Base-by-base conservation (phyloP, 192 early-diverging fungal species). In the Mortierella antarctica region DNA sequence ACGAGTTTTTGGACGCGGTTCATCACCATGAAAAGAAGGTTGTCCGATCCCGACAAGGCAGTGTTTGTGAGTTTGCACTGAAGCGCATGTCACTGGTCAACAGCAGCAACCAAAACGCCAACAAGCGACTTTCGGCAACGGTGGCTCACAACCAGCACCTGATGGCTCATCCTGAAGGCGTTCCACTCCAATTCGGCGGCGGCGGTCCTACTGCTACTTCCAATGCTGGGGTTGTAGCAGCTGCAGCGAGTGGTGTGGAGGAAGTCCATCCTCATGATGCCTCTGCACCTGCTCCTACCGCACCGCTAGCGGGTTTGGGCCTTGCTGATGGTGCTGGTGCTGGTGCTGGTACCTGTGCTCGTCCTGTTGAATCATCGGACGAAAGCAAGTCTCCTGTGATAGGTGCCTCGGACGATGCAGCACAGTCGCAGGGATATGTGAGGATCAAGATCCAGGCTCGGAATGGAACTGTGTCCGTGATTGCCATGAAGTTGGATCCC, bases 401-500 rank as follows among this genome's bases (percentile, higher is more conserved):
- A 40, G 60, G 48, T 8, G 21, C 51, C 8, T 62, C 77, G 13
- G 83, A 83, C 23, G 88, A 89, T 51, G 84, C 86, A 1, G 83
- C 82, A 17, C 83, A 87, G 44, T 87, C 86, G 23, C 83, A 86
- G 57, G 88, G 86, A 12, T 89, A 89, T 66, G 67, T 89, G 18
- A 83, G 88, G n/a, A 82, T 89, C 76, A 89, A 89, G 82, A 89
- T 85, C 9, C 79, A 86, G 11, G 83, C 83, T 13, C 73, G 88
- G 5, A 88, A 82, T 50, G 88, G 87, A 14, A 87, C 87, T 40
- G 87, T 90, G 0, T 85, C 87, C 17, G 90, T 94, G n/a, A 89
- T 93, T 55, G 92, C 92, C 31, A 76, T 94, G 72, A 91, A 92
- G 47, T 52, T 94, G 31, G 93, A 93, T 85, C 82, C 89, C 40